Evolutionary conservation across 192 early-diverging fungal genomes (phyloP).

Genomic region (Haplosporangium gracile): DNA sequence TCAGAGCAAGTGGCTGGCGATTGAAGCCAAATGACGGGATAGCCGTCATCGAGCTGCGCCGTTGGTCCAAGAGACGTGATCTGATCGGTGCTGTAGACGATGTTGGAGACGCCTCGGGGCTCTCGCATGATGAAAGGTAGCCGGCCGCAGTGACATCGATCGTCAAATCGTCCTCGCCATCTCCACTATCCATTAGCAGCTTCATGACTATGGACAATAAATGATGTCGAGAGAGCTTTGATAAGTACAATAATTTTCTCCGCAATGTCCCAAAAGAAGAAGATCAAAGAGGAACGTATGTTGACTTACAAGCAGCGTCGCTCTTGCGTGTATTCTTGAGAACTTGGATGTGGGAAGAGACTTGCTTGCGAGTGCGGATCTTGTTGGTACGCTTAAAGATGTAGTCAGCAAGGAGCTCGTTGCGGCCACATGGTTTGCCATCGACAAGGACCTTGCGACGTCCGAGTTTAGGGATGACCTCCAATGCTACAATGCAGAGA

Average conservation of each 20-base stretch:
- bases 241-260: background rate
- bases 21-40: conserved; percentile 35
- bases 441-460: conserved; percentile 66
- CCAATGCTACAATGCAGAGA: conserved; percentile 46
- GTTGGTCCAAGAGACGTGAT: conserved; percentile 7
- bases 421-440: conserved; percentile 73
- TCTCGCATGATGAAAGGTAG: conserved; percentile 38
- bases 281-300: background rate
- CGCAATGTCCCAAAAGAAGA: background rate
- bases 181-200: conserved; percentile 64
- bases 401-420: conserved; percentile 82
- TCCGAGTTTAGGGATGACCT: conserved; percentile 68
- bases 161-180: conserved; percentile 60
- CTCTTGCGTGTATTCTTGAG: conserved; percentile 78
- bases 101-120: conserved; percentile 29
- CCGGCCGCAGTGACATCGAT: conserved; percentile 30
- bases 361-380: conserved; percentile 79
- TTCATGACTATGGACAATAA: conserved; percentile 59
- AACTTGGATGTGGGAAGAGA: conserved; percentile 86
- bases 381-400: conserved; percentile 77
- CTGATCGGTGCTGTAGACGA: conserved; percentile 15
- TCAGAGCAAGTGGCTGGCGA: conserved; percentile 19
- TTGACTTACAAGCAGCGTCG: conserved; percentile 62
- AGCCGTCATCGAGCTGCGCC: conserved; percentile 26
- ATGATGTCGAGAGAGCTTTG: background rate